phyloP scores from a whole-genome alignment of 371 early-diverging fungal genomes.

The Nematocida homosporus region DNA sequence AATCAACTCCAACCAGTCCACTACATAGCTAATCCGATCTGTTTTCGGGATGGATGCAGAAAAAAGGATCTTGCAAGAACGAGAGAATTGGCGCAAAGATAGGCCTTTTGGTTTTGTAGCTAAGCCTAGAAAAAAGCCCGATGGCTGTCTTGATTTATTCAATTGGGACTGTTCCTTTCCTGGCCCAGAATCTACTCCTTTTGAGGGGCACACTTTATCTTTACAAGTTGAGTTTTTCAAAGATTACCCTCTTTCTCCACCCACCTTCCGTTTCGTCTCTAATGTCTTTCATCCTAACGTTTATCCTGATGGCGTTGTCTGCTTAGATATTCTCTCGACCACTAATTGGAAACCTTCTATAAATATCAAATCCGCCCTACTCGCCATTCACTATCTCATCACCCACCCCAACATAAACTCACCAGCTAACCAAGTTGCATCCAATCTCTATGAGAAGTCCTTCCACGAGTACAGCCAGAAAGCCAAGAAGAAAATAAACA shows the following conservation, averaged over 20 bases:
- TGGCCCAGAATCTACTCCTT: conserved; percentile 90
- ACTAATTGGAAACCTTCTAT: conserved; percentile 85
- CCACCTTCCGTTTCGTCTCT: conserved; percentile 85
- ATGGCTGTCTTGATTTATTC: conserved; percentile 29
- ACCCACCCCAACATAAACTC: conserved; percentile 93
- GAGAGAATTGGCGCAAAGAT: conserved; percentile 55
- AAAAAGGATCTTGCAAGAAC: conserved; percentile 48
- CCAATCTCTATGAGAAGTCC: conserved; percentile 82
- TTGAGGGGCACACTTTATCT: conserved; percentile 95
- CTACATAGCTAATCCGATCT: too few relatives aligned
- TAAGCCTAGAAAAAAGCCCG: conserved; percentile 14
- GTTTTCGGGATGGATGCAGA: conserved; percentile 54
- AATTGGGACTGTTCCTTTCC: conserved; percentile 72
- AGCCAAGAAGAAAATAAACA: conserved; percentile 68
- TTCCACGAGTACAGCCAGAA: conserved; percentile 81
- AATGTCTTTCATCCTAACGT: conserved; percentile 99
- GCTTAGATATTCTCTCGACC: conserved; percentile 93
- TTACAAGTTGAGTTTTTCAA: conserved; percentile 88
- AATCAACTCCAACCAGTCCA: too few relatives aligned
- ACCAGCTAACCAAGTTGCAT: conserved; percentile 95
- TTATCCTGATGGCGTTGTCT: conserved; percentile 92
- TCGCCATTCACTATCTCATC: conserved; percentile 86
- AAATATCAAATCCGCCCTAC: conserved; percentile 86
- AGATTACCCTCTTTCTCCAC: conserved; percentile 93
- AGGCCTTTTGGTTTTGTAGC: conserved; percentile 53